Evolutionary conservation across 257 asterid species (phyloP).

Genomic region (Solanum neorickii): DNA sequence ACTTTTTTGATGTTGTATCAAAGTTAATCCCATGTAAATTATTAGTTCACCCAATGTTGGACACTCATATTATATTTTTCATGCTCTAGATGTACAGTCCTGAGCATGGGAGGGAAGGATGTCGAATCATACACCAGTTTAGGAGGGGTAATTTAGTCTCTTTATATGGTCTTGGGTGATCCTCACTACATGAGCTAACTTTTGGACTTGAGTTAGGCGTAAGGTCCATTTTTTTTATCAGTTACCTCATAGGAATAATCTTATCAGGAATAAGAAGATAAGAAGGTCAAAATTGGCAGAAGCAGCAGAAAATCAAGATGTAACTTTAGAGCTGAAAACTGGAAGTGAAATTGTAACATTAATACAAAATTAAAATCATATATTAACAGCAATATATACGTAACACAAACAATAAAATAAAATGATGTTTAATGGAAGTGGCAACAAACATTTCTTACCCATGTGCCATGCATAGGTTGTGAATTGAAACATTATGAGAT

Average conservation of each 20-base stretch:
- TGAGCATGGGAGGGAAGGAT: not conserved
- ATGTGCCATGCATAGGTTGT: constrained; percentile 67
- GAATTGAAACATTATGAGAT: constrained; percentile 69
- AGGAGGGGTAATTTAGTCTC: not conserved
- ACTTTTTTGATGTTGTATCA: not conserved
- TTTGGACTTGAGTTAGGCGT: not conserved
- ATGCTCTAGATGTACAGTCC: not conserved
- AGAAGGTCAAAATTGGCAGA: not conserved
- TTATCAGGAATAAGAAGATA: not conserved
- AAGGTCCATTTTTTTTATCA: not conserved
- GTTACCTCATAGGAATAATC: not conserved
- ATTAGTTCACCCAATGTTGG: not conserved
- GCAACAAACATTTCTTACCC: constrained; percentile 35
- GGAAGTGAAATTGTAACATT: not conserved
- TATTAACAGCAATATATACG: not conserved
- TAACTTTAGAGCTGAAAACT: not conserved
- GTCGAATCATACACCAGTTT: not conserved
- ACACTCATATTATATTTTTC: not conserved
- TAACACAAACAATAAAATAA: not conserved
- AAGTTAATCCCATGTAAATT: not conserved
- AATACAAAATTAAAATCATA: not conserved
- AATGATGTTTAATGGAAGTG: not conserved
- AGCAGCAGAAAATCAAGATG: not conserved
- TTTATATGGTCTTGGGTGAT: not conserved
- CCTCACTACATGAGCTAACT: not conserved